Evolutionary conservation across 768 basidiomycete genomes (phyloP).

Genomic region (Pulveroboletus sp.): DNA sequence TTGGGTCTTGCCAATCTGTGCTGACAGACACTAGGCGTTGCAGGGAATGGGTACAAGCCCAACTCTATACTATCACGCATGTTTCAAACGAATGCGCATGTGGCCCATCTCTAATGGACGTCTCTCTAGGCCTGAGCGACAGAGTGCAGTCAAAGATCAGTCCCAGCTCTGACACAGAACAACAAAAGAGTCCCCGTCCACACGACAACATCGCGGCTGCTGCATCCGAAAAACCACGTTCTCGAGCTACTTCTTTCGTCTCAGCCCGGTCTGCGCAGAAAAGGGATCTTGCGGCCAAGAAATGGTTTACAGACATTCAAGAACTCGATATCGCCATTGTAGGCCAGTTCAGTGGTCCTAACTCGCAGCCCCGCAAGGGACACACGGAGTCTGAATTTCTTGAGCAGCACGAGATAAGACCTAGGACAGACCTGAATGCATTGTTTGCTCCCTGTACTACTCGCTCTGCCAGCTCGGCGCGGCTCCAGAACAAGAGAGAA

Average conservation of each 20-base stretch:
- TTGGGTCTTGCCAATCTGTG: not conserved
- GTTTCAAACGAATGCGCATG: slow-evolving; percentile 3
- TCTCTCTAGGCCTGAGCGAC: slow-evolving; percentile 17
- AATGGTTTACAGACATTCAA: slow-evolving; percentile 22
- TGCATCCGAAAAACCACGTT: not conserved
- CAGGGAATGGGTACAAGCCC: not conserved
- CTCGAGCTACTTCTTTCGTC: slow-evolving; percentile 18
- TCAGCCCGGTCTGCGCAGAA: slow-evolving; percentile 18
- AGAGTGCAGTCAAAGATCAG: not conserved
- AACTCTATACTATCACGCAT: slow-evolving; percentile 20
- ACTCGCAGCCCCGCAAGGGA: slow-evolving; percentile 3
- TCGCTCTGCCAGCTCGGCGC: slow-evolving; percentile 7
- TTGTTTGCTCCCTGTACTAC: slow-evolving; percentile 13
- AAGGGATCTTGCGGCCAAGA: slow-evolving; percentile 20
- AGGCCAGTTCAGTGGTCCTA: not conserved
- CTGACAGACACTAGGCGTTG: slow-evolving; percentile 3
- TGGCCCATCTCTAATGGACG: not conserved
- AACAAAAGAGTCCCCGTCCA: not conserved
- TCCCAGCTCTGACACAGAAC: slow-evolving; percentile 6
- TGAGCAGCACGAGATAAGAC: slow-evolving; percentile 19
- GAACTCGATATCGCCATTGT: slow-evolving; percentile 13
- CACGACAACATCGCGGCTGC: not conserved
- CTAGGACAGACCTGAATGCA: slow-evolving; percentile 18
- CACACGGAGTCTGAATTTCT: not conserved
- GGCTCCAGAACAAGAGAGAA: slow-evolving; percentile 33